These are phyloP conservation scores for Thermochaetoides dissita DNA, from an alignment of 2,329 filamentous ascomycete genomes.

Conservation along the genomic window DNA sequence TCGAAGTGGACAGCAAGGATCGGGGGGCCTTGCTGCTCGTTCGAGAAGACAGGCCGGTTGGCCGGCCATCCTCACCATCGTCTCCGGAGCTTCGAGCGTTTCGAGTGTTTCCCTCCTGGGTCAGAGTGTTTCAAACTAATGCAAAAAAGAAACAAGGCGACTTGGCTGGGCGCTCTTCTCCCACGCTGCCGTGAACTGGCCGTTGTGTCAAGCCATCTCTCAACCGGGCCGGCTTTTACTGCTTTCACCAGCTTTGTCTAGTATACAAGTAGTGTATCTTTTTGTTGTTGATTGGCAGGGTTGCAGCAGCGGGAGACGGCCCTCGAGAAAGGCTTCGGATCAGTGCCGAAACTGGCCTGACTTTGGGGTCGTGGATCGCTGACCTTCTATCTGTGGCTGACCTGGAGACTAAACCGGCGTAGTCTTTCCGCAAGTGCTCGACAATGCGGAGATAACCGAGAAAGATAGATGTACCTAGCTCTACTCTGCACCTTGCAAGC, in stretches of 20 bases:
- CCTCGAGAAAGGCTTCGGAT: slow-evolving; percentile 3
- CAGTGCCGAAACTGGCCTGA: slow-evolving; percentile 6
- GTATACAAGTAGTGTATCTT: neutral
- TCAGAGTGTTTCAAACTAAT: slow-evolving; percentile 2
- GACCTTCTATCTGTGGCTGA: neutral
- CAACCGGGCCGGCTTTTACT: neutral
- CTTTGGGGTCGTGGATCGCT: neutral
- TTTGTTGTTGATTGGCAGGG: slow-evolving; percentile 1
- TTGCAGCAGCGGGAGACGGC: slow-evolving; percentile 4
- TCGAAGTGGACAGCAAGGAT: slow-evolving; percentile 1
- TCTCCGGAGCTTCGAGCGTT: slow-evolving; percentile 9
- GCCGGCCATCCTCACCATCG: slow-evolving; percentile 5
- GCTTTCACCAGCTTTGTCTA: too few relatives aligned
- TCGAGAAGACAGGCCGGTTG: slow-evolving; percentile 3
- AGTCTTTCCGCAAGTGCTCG: too few relatives aligned
- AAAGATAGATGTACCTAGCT: too few relatives aligned
- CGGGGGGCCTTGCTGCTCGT: slow-evolving; percentile 1
- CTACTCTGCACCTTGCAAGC: too few relatives aligned
- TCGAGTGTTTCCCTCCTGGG: slow-evolving; percentile 2
- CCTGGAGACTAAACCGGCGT: neutral
- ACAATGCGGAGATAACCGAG: too few relatives aligned
- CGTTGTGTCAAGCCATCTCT: slow-evolving; percentile 1
- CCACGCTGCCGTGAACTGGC: neutral
- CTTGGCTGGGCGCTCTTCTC: neutral
- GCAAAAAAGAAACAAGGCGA: neutral